Evolutionary conservation across 805 yeast genomes (phyloP), one percentile per base, ranked within the genome.

Genomic region (Metschnikowia peoriensis): DNA sequence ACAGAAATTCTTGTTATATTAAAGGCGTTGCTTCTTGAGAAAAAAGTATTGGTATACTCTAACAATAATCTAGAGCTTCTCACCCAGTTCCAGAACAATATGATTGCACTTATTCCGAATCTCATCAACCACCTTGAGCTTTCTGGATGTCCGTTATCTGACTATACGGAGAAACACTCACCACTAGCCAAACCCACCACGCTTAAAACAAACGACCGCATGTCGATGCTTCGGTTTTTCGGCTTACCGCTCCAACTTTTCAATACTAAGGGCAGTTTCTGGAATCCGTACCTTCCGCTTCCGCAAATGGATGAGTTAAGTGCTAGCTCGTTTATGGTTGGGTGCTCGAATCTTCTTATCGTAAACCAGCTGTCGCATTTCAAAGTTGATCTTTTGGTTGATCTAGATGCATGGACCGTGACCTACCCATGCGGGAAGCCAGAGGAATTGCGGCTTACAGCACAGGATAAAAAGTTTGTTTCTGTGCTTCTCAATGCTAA

Each of bases 201-300:
- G 12, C 76, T 93, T 54, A 85, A 82, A 59, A 83, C 96, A 6
- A 85, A 89, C 53, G 92, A 90, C 67, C 72, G 97, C 47, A 77
- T 79, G 56, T 88, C 97, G 0, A 77, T 92, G 65, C 71, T 93
- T 39, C 72, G 81, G 35, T 94, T 89, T 65, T 80, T 90, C 63
- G 99, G 98, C 0, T 74, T 94, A 34, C 99, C 99, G 0, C 72
- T 94, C 46, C 92, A 87, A 60, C 68, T 91, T 1, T 94, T 94
- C 69, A 90, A 90, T 46, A 75, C 79, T 7, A 81, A 82, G 59
- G 96, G 96, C 42, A 91, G 96, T 1, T 78, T 93, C 54, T 92
- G 96, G 77, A 86, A 87, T 60, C 98, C 99, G 1, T 94, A 93
- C 69, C 78, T 92, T n/a, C 96, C 98, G 0, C 72, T 94, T 50